These are phyloP conservation scores for Endogone sp. DNA, from an alignment of 192 early-diverging fungal genomes.

Conservation along the genomic window DNA sequence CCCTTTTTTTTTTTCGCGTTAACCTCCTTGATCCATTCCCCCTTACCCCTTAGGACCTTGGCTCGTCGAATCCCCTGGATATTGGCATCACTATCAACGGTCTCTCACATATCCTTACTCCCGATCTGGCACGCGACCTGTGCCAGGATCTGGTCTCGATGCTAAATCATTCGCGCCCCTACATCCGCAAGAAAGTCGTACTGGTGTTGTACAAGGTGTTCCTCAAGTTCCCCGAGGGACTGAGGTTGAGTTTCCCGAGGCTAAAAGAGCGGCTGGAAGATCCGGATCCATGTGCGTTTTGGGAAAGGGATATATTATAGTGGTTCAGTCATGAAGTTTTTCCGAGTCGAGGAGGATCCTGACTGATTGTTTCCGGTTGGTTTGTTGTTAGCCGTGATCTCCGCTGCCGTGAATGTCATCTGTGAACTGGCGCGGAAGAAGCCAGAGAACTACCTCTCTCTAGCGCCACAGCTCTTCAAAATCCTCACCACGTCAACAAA, in stretches of 20 bases:
- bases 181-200: conserved; percentile 89
- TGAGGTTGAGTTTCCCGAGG: conserved; percentile 73
- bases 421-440: conserved; percentile 94
- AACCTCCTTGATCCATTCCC: not conserved
- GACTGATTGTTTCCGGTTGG: not conserved
- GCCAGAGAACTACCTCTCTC: conserved; percentile 87
- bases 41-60: conserved; percentile 63
- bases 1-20: not conserved
- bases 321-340: not conserved
- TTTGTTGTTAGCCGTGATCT: conserved; percentile 71
- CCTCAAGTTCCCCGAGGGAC: conserved; percentile 85
- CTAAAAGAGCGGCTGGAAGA: conserved; percentile 90
- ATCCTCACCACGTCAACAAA: conserved; percentile 86
- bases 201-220: conserved; percentile 87
- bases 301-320: not conserved
- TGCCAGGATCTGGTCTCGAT: conserved; percentile 81
- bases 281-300: conserved; percentile 75
- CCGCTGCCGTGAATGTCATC: conserved; percentile 90
- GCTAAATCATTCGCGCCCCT: conserved; percentile 89
- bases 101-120: conserved; percentile 88
- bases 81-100: conserved; percentile 89
- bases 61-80: conserved; percentile 78
- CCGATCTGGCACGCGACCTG: conserved; percentile 86
- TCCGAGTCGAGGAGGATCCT: no score
- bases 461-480: conserved; percentile 92